Evolutionary conservation across 2,329 filamentous ascomycete species (phyloP).

Genomic region (Beauveria australis): DNA sequence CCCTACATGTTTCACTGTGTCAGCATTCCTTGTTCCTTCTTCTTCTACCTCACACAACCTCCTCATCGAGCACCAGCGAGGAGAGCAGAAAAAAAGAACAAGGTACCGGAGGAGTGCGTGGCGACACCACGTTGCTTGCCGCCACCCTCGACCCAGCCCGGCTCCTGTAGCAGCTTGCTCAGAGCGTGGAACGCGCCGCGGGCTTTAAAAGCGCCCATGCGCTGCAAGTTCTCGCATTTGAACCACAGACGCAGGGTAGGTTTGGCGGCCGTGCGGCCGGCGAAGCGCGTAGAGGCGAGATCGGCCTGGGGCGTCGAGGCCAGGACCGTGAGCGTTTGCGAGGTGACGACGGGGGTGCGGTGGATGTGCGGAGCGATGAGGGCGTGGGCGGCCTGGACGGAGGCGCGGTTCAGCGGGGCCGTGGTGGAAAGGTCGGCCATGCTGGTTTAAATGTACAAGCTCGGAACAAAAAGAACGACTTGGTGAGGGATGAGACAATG

Average conservation of each 20-base stretch:
- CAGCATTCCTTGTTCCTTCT: background rate
- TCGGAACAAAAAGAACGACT: background rate
- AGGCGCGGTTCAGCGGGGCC: constrained; percentile 61
- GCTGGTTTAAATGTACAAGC: background rate
- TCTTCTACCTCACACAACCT: no score
- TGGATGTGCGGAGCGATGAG: constrained; percentile 72
- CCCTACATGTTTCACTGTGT: constrained; percentile 39
- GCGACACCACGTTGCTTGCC: constrained; percentile 63
- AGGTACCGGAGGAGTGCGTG: constrained; percentile 77
- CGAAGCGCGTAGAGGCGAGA: constrained; percentile 47
- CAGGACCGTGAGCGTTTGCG: constrained; percentile 61
- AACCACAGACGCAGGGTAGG: constrained; percentile 74
- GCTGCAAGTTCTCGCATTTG: constrained; percentile 93
- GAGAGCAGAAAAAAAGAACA: background rate
- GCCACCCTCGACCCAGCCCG: constrained; percentile 51
- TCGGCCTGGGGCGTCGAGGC: constrained; percentile 63
- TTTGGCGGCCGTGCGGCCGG: constrained; percentile 46
- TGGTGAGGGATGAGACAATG: no score
- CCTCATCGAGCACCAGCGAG: no score
- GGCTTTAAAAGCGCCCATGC: constrained; percentile 86
- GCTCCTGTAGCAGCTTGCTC: constrained; percentile 54
- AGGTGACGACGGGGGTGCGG: constrained; percentile 75
- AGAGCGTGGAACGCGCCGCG: constrained; percentile 86
- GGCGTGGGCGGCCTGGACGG: constrained; percentile 62
- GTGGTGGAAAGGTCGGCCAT: constrained; percentile 49